Conservation (phyloP, 768 basidiomycete species). For the Boletus patriciae region DNA sequence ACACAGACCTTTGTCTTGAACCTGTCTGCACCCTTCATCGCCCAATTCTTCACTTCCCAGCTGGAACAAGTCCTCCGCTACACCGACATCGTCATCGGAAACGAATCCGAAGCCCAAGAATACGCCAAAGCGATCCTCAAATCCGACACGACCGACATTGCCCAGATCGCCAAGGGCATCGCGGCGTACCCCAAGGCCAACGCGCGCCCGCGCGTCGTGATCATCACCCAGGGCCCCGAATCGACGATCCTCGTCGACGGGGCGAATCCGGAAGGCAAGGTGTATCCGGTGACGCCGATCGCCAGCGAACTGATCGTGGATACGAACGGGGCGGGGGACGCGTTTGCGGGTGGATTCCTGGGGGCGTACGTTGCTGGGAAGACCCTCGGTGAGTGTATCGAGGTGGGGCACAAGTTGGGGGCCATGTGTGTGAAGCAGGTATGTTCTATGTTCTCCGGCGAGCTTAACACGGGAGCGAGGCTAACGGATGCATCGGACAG, state of each 20-base stretch:
- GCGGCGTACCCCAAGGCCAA: slow-evolving; percentile 78
- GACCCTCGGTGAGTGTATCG: slow-evolving; percentile 69
- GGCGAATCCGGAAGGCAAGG: slow-evolving; percentile 48
- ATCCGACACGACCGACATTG: slow-evolving; percentile 62
- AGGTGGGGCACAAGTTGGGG: slow-evolving; percentile 85
- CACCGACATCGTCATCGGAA: slow-evolving; percentile 91
- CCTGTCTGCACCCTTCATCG: slow-evolving; percentile 96
- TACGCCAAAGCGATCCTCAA: slow-evolving; percentile 77
- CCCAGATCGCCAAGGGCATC: slow-evolving; percentile 69
- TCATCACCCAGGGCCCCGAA: slow-evolving; percentile 88
- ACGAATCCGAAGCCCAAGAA: slow-evolving; percentile 90
- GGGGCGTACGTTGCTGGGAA: slow-evolving; percentile 83
- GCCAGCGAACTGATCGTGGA: slow-evolving; percentile 75
- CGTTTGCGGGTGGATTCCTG: slow-evolving; percentile 94
- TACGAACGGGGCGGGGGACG: slow-evolving; percentile 98
- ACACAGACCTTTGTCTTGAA: slow-evolving; percentile 83
- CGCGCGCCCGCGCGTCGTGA: slow-evolving; percentile 72
- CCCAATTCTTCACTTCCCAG: slow-evolving; percentile 86
- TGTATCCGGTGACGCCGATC: slow-evolving; percentile 59
- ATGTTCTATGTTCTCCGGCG: slow-evolving; percentile 17
- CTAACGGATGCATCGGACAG: slow-evolving; percentile 29
- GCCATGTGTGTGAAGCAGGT: slow-evolving; percentile 84
- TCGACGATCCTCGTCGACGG: slow-evolving; percentile 76
- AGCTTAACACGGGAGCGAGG: not conserved
- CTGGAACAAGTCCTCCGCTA: slow-evolving; percentile 79